phyloP scores from a whole-genome alignment of 495 filamentous ascomycete species.

The Oidiodendron maius region DNA sequence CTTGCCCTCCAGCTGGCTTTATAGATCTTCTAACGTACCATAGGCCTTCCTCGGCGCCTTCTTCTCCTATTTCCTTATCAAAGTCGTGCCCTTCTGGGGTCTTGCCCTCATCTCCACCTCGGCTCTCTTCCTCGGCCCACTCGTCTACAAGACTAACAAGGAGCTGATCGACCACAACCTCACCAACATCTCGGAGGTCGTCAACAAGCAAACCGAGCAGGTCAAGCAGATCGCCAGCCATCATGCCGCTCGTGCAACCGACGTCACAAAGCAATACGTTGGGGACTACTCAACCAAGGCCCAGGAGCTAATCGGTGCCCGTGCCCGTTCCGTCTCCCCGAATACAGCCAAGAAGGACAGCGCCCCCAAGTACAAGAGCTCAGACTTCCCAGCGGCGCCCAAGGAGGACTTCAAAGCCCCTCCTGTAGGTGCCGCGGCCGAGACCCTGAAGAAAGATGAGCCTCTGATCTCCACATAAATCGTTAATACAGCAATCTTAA shows the following conservation, averaged over 20 bases:
- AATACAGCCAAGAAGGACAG: constrained; percentile 27
- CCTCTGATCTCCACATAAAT: constrained; percentile 20
- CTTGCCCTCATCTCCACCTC: constrained; percentile 72
- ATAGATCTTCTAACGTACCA: constrained; percentile 14
- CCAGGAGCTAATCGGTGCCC: constrained; percentile 61
- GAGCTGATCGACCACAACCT: constrained; percentile 89
- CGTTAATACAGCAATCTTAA: not conserved
- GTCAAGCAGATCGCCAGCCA: constrained; percentile 73
- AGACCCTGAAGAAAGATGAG: constrained; percentile 7
- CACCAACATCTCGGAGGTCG: constrained; percentile 58
- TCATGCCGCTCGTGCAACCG: constrained; percentile 71
- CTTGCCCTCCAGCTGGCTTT: constrained; percentile 9
- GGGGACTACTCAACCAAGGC: constrained; percentile 83
- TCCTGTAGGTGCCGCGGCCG: constrained; percentile 3
- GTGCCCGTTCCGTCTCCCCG: constrained; percentile 40
- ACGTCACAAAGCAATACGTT: constrained; percentile 72
- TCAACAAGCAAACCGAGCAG: constrained; percentile 77
- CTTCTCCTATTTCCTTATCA: constrained; percentile 88
- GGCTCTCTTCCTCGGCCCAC: constrained; percentile 75
- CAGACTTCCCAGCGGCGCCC: constrained; percentile 60
- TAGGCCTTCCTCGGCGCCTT: constrained; percentile 77
- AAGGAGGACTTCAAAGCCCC: constrained; percentile 27
- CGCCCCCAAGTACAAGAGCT: constrained; percentile 27
- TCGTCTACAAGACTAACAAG: constrained; percentile 88
- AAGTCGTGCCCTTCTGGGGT: constrained; percentile 90